A percentile compares a stretch with the other conserved stretches of the same genome.
These are phyloP conservation scores for Vigna angularis DNA, from an alignment of 306 rosid genomes.

Conservation along the genomic window DNA sequence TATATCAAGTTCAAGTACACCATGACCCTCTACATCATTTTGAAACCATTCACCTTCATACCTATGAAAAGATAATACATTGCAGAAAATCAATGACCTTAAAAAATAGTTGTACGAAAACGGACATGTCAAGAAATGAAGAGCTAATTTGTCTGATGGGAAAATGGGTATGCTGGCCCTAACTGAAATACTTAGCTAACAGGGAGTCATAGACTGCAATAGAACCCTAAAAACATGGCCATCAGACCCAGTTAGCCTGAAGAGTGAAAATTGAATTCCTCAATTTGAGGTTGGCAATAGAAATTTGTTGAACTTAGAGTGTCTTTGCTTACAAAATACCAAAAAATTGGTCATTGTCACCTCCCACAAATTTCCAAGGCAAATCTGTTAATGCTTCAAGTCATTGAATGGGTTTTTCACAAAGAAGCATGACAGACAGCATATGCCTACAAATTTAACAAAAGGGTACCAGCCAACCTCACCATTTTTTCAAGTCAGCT, in stretches of 20 bases:
- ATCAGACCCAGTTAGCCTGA: constrained; percentile 8
- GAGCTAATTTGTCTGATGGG: constrained; percentile 6
- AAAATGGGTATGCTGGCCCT: not conserved
- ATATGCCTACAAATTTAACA: not conserved
- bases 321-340: not conserved
- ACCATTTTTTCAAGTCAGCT: constrained; percentile 14
- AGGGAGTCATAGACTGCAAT: not conserved
- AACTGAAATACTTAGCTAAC: constrained; percentile 3
- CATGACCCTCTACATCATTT: constrained; percentile 90
- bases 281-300: not conserved
- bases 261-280: not conserved
- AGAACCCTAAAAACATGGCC: constrained; percentile 16
- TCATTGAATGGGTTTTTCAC: not conserved
- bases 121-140: constrained; percentile 23
- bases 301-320: constrained; percentile 9
- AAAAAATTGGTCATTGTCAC: not conserved
- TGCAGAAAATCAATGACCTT: constrained; percentile 33
- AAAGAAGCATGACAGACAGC: not conserved
- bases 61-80: constrained; percentile 52
- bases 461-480: not conserved
- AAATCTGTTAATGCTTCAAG: not conserved
- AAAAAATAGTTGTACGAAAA: constrained; percentile 30
- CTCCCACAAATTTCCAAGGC: not conserved
- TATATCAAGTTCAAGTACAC: constrained; percentile 91
- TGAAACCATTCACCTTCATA: constrained; percentile 99